Conservation (phyloP, 495 filamentous ascomycete genomes). For the Aspergillus avenaceus region DNA sequence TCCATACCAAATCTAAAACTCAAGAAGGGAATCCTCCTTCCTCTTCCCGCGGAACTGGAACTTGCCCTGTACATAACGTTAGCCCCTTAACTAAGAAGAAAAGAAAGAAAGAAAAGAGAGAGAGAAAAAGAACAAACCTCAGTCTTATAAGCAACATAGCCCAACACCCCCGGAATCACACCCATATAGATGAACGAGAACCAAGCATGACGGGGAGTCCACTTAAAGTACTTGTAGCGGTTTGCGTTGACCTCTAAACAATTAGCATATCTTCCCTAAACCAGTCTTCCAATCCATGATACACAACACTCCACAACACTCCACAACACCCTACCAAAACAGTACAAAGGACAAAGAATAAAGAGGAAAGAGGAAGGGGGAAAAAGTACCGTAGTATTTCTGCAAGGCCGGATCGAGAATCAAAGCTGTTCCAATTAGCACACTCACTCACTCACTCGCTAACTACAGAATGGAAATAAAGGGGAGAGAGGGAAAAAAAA, state of each 20-base stretch:
- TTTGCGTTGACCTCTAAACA: constrained; percentile 72
- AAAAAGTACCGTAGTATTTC: constrained; percentile 64
- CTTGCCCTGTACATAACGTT: constrained; percentile 60
- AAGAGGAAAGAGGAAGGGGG: constrained; percentile 8
- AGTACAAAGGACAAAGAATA: background rate
- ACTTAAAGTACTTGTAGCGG: constrained; percentile 93
- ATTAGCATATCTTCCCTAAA: background rate
- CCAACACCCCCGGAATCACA: constrained; percentile 63
- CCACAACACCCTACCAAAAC: background rate
- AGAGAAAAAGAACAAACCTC: constrained; percentile 84
- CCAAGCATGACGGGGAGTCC: constrained; percentile 77
- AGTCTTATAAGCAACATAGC: constrained; percentile 65
- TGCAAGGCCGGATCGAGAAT: constrained; percentile 73
- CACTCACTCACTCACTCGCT: too few species aligned
- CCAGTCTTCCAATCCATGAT: background rate
- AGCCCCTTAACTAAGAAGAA: background rate
- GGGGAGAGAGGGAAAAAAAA: too few species aligned
- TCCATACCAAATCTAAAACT: constrained; percentile 51
- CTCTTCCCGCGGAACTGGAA: constrained; percentile 83
- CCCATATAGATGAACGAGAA: constrained; percentile 70
- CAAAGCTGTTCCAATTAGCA: too few species aligned
- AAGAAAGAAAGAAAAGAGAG: too few species aligned
- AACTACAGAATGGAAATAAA: too few species aligned
- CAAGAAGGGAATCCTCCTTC: constrained; percentile 71
- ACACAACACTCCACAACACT: background rate